phyloP scores from a whole-genome alignment of 768 basidiomycete genomes.

The Cyathus striatus region DNA sequence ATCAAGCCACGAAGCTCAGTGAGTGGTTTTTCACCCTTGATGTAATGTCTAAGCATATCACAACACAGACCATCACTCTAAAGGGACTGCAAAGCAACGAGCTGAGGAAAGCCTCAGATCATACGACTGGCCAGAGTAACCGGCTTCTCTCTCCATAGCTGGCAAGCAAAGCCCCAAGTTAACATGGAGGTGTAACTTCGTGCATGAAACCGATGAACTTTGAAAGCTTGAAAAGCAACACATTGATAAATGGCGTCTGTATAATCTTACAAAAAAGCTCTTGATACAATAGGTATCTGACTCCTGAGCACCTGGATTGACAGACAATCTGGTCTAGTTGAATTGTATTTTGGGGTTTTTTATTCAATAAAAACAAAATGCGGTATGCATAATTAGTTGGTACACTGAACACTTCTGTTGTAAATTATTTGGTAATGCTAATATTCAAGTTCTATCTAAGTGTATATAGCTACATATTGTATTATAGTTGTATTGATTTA shows the following conservation, averaged over 20 bases:
- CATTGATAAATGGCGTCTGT: not conserved
- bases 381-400: too few relatives aligned
- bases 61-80: not conserved
- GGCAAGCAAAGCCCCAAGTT: not conserved
- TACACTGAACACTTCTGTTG: too few relatives aligned
- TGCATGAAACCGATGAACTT: not conserved
- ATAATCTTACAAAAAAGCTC: not conserved
- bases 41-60: not conserved
- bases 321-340: too few relatives aligned
- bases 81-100: not conserved
- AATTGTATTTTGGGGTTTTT: too few relatives aligned
- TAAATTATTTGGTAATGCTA: too few relatives aligned
- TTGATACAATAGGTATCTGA: not conserved
- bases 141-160: not conserved
- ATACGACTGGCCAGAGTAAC: not conserved
- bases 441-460: too few relatives aligned
- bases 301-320: too few relatives aligned
- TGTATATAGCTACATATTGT: too few relatives aligned
- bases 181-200: not conserved
- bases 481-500: too few relatives aligned
- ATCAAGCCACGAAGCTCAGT: not conserved
- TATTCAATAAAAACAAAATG: too few relatives aligned
- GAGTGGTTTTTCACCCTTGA: not conserved
- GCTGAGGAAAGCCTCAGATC: not conserved
- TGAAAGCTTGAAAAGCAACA: not conserved